Evolutionary conservation across 257 asterid species (phyloP), one percentile per base, ranked within the genome.

Genomic region (Phtheirospermum japonicum): DNA sequence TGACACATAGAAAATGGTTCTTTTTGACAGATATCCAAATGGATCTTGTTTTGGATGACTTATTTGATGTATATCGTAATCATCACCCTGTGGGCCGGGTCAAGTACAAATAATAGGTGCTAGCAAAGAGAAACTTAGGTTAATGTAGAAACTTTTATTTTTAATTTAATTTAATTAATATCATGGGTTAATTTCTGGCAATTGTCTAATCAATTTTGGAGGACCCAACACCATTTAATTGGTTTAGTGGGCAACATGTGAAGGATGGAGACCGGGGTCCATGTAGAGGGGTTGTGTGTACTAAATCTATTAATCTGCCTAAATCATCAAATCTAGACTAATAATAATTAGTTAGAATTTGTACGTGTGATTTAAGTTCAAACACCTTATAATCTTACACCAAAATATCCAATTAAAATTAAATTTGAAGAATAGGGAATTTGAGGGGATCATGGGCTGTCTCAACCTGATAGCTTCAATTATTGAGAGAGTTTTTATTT

Each of bases 241-340:
- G 76, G 86, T 63, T 65, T 80, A 82, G 96, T 85, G 96, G 94
- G 83, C 81, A 79, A 64, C 96, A 87, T 83, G 98, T 90, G 94
- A 79, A 23, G 59, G 19, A 73, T 80, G 87, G 83, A 65, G 71
- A 8, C 20, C 67, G 58, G 90, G 96, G 89, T 80, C 91, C 95
- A 80, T 80, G 7, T 67, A 26, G n/a, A n/a, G n/a, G n/a, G n/a
- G 42, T 51, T 46, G 39, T 34, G 13, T 42, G 17, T 7, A 9
- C 53, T 48, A 48, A 48, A 48, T 48, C 6, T 16, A 20, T 55
- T 14, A 43, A 55, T 42, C 48, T 40, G 4, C 60, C 60, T 48
- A 46, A 67, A 55, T 61, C 58, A 56, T 61, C 13, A 66, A 61
- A 77, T 72, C 66, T 46, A 61, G 55, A 64, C 32, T 70, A 48